phyloP scores from a whole-genome alignment of 768 basidiomycete species.

The Pholiota conissans region DNA sequence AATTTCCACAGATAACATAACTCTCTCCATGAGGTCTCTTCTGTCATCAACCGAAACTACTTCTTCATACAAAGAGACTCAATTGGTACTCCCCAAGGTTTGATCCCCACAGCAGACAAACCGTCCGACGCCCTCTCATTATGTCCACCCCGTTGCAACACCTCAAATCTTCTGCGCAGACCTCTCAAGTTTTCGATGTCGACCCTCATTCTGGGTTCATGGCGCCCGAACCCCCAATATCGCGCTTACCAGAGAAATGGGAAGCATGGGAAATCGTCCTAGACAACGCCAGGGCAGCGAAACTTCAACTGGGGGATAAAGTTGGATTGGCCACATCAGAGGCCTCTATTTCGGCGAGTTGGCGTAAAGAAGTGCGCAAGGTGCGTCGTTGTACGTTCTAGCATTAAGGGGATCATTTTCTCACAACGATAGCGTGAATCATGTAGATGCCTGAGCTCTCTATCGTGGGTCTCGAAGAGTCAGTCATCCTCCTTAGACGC shows the following conservation, averaged over 20 bases:
- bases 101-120: background rate
- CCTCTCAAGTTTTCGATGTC: constrained; percentile 83
- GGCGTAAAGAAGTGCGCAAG: constrained; percentile 51
- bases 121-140: background rate
- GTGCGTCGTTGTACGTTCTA: constrained; percentile 33
- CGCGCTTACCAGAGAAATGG: constrained; percentile 61
- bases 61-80: background rate
- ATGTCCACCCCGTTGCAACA: constrained; percentile 9
- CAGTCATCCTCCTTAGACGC: constrained; percentile 64
- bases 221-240: constrained; percentile 72
- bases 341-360: constrained; percentile 41
- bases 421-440: background rate
- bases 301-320: constrained; percentile 65
- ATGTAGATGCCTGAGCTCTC: constrained; percentile 55
- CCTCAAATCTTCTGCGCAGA: constrained; percentile 9
- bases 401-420: constrained; percentile 2
- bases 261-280: constrained; percentile 71
- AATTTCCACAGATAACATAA: background rate
- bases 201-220: constrained; percentile 91
- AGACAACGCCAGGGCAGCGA: constrained; percentile 44
- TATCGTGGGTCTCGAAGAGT: constrained; percentile 42
- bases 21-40: background rate
- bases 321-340: constrained; percentile 41
- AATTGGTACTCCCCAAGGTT: background rate
- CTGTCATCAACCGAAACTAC: background rate